Percentiles rank a stretch among this genome's conserved stretches.
phyloP scores from a whole-genome alignment of 1,284 basidiomycete genomes.

The Malassezia sp. region DNA sequence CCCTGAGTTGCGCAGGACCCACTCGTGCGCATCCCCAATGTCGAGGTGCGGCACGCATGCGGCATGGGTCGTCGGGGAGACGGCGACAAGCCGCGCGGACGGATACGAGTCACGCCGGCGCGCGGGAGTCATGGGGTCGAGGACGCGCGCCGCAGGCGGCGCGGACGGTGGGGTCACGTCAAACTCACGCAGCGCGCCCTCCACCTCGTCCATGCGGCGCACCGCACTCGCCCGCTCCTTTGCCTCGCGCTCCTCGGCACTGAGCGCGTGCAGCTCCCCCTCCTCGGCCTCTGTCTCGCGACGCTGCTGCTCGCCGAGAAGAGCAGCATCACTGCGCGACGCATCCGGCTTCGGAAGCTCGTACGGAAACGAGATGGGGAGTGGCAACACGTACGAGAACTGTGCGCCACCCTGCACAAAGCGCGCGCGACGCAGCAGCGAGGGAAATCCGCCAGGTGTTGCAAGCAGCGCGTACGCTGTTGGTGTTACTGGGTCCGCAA shows the following conservation, averaged over 20 bases:
- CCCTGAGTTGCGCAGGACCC: slow-evolving; percentile 52
- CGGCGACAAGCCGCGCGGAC: slow-evolving; percentile 52
- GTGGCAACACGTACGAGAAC: slow-evolving; percentile 71
- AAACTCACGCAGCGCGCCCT: slow-evolving; percentile 26
- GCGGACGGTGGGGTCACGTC: slow-evolving; percentile 23
- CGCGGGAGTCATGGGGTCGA: neutral
- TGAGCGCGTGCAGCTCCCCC: slow-evolving; percentile 15
- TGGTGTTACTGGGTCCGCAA: slow-evolving; percentile 56
- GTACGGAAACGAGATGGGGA: slow-evolving; percentile 75
- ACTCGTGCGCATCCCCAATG: slow-evolving; percentile 65
- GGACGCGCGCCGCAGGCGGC: neutral
- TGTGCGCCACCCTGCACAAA: slow-evolving; percentile 56
- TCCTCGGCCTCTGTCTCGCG: slow-evolving; percentile 14
- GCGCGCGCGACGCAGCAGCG: slow-evolving; percentile 59
- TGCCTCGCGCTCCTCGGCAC: slow-evolving; percentile 14
- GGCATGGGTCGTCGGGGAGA: slow-evolving; percentile 57
- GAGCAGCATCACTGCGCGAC: slow-evolving; percentile 15
- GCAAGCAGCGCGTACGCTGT: slow-evolving; percentile 54
- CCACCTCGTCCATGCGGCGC: slow-evolving; percentile 32
- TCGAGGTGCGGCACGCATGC: slow-evolving; percentile 77
- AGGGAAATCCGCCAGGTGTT: slow-evolving; percentile 30
- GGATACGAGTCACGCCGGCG: slow-evolving; percentile 24
- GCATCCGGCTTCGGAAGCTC: slow-evolving; percentile 51
- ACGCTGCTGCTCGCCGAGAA: slow-evolving; percentile 20
- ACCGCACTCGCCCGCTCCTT: slow-evolving; percentile 18